Conservation (phyloP, 148 eudicot genomes). For the Mesembryanthemum crystallinum region DNA sequence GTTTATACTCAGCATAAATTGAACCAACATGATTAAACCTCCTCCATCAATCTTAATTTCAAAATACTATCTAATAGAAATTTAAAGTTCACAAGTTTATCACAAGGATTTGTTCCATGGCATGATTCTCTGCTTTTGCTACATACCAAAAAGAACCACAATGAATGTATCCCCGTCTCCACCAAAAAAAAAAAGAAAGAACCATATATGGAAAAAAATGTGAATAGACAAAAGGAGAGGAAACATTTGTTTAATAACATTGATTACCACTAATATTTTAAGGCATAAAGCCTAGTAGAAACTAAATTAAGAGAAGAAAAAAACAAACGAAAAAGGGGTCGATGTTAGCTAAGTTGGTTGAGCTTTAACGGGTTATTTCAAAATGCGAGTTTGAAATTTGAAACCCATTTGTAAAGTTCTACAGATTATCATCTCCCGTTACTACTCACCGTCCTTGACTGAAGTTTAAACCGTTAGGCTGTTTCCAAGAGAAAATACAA, state of each 20-base stretch:
- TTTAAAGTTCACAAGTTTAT: background rate
- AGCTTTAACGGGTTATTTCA: background rate
- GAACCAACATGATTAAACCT: background rate
- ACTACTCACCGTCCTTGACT: background rate
- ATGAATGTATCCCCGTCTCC: no score
- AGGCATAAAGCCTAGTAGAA: no score
- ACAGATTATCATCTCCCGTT: background rate
- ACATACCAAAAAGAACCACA: no score
- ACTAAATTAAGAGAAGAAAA: no score
- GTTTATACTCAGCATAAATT: background rate
- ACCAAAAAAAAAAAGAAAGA: no score
- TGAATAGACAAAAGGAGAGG: no score
- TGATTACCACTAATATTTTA: no score
- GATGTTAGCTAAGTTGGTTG: background rate
- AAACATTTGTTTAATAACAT: no score
- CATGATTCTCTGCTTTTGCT: background rate
- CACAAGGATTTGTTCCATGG: background rate
- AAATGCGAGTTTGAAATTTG: background rate
- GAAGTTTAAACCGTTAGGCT: background rate
- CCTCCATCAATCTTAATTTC: background rate
- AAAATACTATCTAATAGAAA: background rate
- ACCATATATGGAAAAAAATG: no score
- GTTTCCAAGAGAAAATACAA: background rate
- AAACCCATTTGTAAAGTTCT: background rate
- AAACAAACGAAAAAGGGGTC: background rate